These are phyloP conservation scores for Soucietia sequanensis DNA, from an alignment of 805 yeast species.

Conservation along the genomic window DNA sequence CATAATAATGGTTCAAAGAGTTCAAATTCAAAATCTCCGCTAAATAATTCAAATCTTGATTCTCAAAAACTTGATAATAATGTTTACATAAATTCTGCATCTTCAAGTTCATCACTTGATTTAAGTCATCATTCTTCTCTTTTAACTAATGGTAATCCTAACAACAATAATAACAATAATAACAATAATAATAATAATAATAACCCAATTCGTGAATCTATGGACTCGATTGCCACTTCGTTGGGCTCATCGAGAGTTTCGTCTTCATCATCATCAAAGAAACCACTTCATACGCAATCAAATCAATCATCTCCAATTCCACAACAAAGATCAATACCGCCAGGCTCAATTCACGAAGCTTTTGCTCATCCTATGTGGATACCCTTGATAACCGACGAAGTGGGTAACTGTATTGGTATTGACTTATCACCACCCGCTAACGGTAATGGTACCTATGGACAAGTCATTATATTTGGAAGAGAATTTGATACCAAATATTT, in stretches of 20 bases:
- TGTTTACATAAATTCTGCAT: slow-evolving; percentile 13
- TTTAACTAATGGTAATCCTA: no score
- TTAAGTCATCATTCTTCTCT: slow-evolving; percentile 1
- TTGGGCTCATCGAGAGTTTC: slow-evolving; percentile 5
- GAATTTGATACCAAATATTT: slow-evolving; percentile 90
- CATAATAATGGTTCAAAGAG: slow-evolving; percentile 12
- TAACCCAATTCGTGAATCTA: background rate
- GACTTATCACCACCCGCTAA: slow-evolving; percentile 68
- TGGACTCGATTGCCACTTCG: slow-evolving; percentile 7
- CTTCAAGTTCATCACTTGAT: slow-evolving; percentile 15
- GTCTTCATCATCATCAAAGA: slow-evolving; percentile 1
- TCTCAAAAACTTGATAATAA: background rate
- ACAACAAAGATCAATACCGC: slow-evolving; percentile 72
- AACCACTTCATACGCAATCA: no score
- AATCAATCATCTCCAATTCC: slow-evolving; percentile 14
- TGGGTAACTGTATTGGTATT: slow-evolving; percentile 89
- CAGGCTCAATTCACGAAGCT: slow-evolving; percentile 64
- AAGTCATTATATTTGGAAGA: slow-evolving; percentile 88
- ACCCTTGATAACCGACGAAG: slow-evolving; percentile 83
- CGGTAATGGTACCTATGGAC: slow-evolving; percentile 74
- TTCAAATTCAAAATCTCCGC: slow-evolving; percentile 5
- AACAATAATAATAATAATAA: no score
- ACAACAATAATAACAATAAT: no score
- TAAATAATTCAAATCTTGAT: slow-evolving; percentile 3
- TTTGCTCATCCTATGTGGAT: slow-evolving; percentile 94